These are phyloP conservation scores for Actinomucor elegans DNA, from an alignment of 371 early-diverging fungal species.

Conservation along the genomic window DNA sequence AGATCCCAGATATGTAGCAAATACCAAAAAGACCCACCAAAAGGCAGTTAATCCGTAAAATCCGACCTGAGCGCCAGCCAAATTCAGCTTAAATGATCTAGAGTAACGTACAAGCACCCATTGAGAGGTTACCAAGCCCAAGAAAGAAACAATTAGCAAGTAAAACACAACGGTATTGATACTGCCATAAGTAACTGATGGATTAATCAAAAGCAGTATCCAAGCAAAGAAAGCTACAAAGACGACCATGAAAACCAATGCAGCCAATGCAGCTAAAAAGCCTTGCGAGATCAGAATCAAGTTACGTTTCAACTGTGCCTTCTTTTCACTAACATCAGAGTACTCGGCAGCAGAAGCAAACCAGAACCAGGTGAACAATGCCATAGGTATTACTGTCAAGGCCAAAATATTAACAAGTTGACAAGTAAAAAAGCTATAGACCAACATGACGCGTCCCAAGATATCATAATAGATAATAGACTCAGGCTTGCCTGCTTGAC, in stretches of 20 bases:
- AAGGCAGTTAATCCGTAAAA: conserved; percentile 40
- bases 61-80: conserved; percentile 6
- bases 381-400: conserved; percentile 32
- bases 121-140: conserved; percentile 24
- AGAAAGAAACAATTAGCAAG: conserved; percentile 15
- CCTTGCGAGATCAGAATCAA: conserved; percentile 6
- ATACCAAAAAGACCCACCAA: conserved; percentile 44
- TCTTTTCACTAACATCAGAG: background rate
- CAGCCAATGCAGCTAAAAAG: conserved; percentile 8
- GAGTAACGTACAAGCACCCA: conserved; percentile 4
- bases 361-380: conserved; percentile 14
- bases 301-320: background rate
- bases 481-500: conserved; percentile 17
- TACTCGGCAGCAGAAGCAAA: background rate
- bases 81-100: background rate
- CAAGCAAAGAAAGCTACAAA: conserved; percentile 11
- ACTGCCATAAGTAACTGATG: conserved; percentile 32
- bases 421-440: conserved; percentile 45
- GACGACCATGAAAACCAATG: conserved; percentile 10
- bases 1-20: conserved; percentile 29
- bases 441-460: conserved; percentile 47
- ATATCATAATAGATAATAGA: conserved; percentile 51
- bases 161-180: conserved; percentile 16
- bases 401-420: conserved; percentile 39
- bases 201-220: conserved; percentile 20